Percentiles rank a stretch among this genome's conserved stretches.
These are phyloP conservation scores for Leishmania arabica DNA, from an alignment of 208 protist species.

Conservation along the genomic window DNA sequence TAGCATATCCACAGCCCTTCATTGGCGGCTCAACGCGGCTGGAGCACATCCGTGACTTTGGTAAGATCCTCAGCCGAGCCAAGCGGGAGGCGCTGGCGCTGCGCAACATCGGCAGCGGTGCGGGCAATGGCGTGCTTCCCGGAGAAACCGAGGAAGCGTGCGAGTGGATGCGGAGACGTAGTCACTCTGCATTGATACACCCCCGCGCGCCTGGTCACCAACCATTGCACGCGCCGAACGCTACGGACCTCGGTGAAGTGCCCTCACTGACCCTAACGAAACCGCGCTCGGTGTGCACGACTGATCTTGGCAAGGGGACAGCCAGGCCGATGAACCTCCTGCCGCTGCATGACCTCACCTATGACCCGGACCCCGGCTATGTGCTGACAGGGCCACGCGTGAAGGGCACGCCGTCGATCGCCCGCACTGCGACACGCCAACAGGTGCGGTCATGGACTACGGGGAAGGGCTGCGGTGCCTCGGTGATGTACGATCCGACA, in stretches of 20 bases:
- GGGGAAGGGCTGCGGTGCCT: slow-evolving; percentile 55
- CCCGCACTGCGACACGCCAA: slow-evolving; percentile 50
- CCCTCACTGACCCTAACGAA: slow-evolving; percentile 61
- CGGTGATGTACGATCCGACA: slow-evolving; percentile 45
- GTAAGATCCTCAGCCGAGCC: slow-evolving; percentile 46
- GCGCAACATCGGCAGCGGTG: slow-evolving; percentile 6
- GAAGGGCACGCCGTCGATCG: slow-evolving; percentile 67
- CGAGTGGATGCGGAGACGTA: slow-evolving; percentile 40
- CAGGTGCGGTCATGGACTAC: slow-evolving; percentile 40
- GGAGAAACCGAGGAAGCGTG: slow-evolving; percentile 14
- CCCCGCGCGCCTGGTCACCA: slow-evolving; percentile 64
- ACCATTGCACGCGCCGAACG: slow-evolving; percentile 43
- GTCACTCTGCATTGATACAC: slow-evolving; percentile 51
- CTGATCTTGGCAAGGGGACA: slow-evolving; percentile 47
- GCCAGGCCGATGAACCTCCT: slow-evolving; percentile 32
- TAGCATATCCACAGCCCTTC: slow-evolving; percentile 44
- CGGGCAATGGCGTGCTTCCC: slow-evolving; percentile 4
- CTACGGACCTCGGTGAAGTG: slow-evolving; percentile 63
- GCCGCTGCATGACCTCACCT: slow-evolving; percentile 59
- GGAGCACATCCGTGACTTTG: slow-evolving; percentile 48
- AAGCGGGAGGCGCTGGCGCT: slow-evolving; percentile 32
- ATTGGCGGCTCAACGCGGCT: slow-evolving; percentile 47
- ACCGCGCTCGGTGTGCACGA: slow-evolving; percentile 40
- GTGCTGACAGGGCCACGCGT: slow-evolving; percentile 50
- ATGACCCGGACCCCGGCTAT: slow-evolving; percentile 50